These are phyloP conservation scores for Corylus avellana DNA, from an alignment of 306 rosid genomes.

Conservation along the genomic window DNA sequence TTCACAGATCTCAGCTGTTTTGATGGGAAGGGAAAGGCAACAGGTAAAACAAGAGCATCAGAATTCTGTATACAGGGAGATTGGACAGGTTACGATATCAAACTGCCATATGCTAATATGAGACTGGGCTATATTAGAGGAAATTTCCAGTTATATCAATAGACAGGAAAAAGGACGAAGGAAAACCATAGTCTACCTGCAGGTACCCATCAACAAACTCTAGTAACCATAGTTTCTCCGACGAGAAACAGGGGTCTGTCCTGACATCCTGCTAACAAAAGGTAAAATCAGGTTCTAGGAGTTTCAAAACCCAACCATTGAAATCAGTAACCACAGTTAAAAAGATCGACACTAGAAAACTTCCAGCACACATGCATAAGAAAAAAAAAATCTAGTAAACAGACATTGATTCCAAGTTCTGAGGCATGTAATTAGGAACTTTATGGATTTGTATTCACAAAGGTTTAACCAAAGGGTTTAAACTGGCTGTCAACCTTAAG, in stretches of 20 bases:
- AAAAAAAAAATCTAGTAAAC: neutral
- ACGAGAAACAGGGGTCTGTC: constrained; percentile 57
- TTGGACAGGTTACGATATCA: constrained; percentile 76
- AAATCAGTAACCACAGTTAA: neutral
- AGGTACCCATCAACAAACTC: constrained; percentile 31
- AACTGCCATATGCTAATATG: constrained; percentile 44
- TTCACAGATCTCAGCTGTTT: constrained; percentile 98
- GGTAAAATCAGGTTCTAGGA: constrained; percentile 30
- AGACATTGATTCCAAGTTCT: neutral
- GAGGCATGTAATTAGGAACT: neutral
- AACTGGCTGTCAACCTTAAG: constrained; percentile 12
- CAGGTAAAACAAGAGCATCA: constrained; percentile 95
- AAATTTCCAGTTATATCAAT: constrained; percentile 37
- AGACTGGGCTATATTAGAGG: constrained; percentile 39
- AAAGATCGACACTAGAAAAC: constrained; percentile 3
- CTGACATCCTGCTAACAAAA: constrained; percentile 51
- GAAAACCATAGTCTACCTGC: constrained; percentile 41
- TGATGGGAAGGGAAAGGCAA: constrained; percentile 92
- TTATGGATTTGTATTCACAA: neutral
- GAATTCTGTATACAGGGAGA: constrained; percentile 68
- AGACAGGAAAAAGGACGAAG: constrained; percentile 36
- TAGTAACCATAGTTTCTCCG: constrained; percentile 64
- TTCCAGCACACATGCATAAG: constrained; percentile 1
- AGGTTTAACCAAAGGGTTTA: neutral
- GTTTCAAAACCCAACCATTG: constrained; percentile 1